Base-by-base conservation (phyloP, 805 yeast genomes). In the Isabelozyma gotoi region DNA sequence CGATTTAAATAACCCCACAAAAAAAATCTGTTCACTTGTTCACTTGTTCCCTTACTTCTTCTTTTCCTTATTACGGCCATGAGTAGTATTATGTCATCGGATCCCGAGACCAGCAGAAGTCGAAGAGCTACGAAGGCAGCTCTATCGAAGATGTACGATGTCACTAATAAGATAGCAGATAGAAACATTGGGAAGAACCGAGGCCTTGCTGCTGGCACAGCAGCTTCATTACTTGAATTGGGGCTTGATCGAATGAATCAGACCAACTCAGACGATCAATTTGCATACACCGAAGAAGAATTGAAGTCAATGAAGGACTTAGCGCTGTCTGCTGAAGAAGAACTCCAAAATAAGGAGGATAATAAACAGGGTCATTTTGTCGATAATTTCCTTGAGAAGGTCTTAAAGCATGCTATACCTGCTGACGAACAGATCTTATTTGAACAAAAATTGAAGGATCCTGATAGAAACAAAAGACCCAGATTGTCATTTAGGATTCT, bases 401-500 rank as follows among this genome's bases (percentile, higher is more conserved):
- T 83, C 39, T 55, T 83, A 11, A 61, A 71, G n/a, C 73, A 73
- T 46, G 67, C 81, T 1, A 59, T 81, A 14, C 78, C 80, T 3
- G 70, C 63, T n/a, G 73, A 69, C 19, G 84, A 76, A 31, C 68
- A 74, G 38, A 74, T 67, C 41, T 61, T 64, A 4, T 56, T 81
- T 21, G 67, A 71, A 33, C 56, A 52, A 15, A 58, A 80, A 39
- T 53, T 77, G 32, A 56, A 60, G 17, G 82, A 78, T 48, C 75
- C 77, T 2, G 68, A 68, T 17, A 59, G 79, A 38, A 62, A 62
- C 27, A 62, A 64, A 15, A 64, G 68, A 31, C 83, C 82, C n/a
- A 68, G 73, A 0, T 64, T 86, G 7, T 84, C 92, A 5, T 67
- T 87, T 0, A 59, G 82, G 4, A 61, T 72, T 4, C 63, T 88